Base-by-base conservation (phyloP, 2,329 filamentous ascomycete genomes). In the Tolypocladium sp. region DNA sequence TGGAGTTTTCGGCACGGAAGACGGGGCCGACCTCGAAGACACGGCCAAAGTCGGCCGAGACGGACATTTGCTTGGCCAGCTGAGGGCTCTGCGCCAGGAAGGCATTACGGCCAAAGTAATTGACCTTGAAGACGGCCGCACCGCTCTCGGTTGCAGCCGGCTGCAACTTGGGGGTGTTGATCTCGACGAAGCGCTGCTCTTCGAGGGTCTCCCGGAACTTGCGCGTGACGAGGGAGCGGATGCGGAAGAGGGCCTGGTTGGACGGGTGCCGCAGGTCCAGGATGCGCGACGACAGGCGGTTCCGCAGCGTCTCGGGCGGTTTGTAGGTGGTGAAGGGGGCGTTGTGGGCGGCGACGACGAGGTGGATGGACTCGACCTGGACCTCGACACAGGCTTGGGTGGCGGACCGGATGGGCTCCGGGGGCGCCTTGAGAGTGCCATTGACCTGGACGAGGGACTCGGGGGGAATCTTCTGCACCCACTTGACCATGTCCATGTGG, bases 1-100 rank as follows among this genome's bases (percentile, higher is more conserved):
- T 97, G 69, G 90, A 95, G 77, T 97, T 95, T 71, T 97, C 92
- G 0, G 92, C 92, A 65, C 92, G 86, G 80, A 97, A 97, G 8
- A 97, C 92, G 6, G 66, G 71, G 60, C 76, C 70, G 58, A 79
- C 70, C 65, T 97, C 92, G 68, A 93, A 97, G 8, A 97, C 92
- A 56, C 87, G 86, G 59, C 88, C 88, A 70, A 96, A 94, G 70
- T 97, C 92, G 35, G 92, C 88, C 6, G 91, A 90, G 46, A 97
- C 91, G 57, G 86, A 84, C 89, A 96, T 93, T 73, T 97, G 92
- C 76, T 97, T 97, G 57, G 91, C 90, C 63, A 97, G 74, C 73
- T 97, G 92, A 8, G 92, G 92, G 62, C 90, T 95, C 75, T 97
- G 92, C 0, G 92, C 92, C 17, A 97, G 77, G 77, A 94, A 97